Percentiles rank a stretch among this genome's conserved stretches.
Evolutionary conservation across 192 early-diverging fungal genomes (phyloP).

Genomic region (Cladochytrium replicatum): DNA sequence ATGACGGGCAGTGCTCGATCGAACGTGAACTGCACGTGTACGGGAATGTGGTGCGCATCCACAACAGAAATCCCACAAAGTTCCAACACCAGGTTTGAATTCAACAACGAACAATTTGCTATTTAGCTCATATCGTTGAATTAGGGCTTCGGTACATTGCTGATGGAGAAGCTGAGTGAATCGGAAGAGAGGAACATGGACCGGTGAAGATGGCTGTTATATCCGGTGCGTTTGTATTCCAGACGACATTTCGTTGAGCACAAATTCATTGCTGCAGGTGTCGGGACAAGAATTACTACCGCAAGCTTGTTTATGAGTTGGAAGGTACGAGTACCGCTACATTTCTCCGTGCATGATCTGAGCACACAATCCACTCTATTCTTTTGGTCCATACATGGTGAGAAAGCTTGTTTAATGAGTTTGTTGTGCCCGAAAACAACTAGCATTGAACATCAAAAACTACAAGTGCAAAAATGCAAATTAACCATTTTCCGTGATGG

Average conservation of each 20-base stretch:
- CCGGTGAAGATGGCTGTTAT: conserved; percentile 92
- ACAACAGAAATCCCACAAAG: conserved; percentile 90
- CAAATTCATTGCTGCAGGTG: conserved; percentile 37
- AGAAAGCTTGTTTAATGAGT: too few species aligned
- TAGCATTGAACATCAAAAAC: too few species aligned
- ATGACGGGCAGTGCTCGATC: conserved; percentile 66
- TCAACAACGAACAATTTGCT: neutral
- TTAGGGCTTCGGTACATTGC: conserved; percentile 88
- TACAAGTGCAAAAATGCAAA: too few species aligned
- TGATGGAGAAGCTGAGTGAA: conserved; percentile 99
- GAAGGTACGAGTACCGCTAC: too few species aligned
- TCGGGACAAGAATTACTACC: conserved; percentile 96
- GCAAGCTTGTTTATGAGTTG: conserved; percentile 88
- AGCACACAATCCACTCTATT: conserved; percentile 1
- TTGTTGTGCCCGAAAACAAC: too few species aligned
- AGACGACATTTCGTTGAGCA: too few species aligned
- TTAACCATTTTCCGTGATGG: too few species aligned
- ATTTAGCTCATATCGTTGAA: neutral
- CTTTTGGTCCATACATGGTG: conserved; percentile 58
- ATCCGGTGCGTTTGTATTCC: conserved; percentile 66
- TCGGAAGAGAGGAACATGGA: conserved; percentile 94
- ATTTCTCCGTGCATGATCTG: too few species aligned
- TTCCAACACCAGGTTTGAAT: conserved; percentile 79
- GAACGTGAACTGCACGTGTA: conserved; percentile 98
- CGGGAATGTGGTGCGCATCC: conserved; percentile 91